Conservation (phyloP, 768 basidiomycete species). For the Russula ochroleuca region DNA sequence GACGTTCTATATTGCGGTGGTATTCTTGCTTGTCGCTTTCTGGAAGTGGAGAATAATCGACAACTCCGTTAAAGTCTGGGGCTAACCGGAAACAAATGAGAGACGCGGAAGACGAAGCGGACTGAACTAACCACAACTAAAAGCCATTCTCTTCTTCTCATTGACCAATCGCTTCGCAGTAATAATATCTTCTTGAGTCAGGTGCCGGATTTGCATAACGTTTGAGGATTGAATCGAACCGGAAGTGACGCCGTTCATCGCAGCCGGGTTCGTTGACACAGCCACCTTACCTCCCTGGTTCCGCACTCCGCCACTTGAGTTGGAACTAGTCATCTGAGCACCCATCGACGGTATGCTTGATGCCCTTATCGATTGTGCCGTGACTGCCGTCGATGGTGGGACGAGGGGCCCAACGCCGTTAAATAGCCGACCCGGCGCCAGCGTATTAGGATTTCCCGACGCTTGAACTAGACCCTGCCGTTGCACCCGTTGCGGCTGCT, state of each 20-base stretch:
- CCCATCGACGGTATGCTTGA: background rate
- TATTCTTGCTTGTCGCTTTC: conserved; percentile 14
- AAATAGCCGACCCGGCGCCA: background rate
- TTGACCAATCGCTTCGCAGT: conserved; percentile 3
- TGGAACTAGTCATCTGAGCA: background rate
- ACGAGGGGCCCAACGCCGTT: background rate
- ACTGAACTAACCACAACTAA: conserved; percentile 1
- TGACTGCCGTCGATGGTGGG: conserved; percentile 7
- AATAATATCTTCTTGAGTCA: background rate
- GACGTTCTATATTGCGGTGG: conserved; percentile 14
- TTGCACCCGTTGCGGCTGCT: conserved; percentile 2
- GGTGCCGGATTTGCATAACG: background rate
- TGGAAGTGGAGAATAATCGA: background rate
- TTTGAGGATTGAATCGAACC: too few relatives aligned
- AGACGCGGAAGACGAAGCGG: background rate
- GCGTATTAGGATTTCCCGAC: conserved; percentile 6
- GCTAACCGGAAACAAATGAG: background rate
- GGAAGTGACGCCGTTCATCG: background rate
- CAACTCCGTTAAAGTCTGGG: background rate
- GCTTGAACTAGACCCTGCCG: conserved; percentile 1
- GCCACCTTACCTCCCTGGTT: background rate
- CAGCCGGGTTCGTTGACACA: too few relatives aligned
- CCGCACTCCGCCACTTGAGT: background rate
- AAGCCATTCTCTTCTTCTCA: conserved; percentile 4
- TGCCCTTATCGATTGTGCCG: conserved; percentile 9